Evolutionary conservation across 164 flowering plant genomes (phyloP).

Genomic region (Buxus sempervirens): DNA sequence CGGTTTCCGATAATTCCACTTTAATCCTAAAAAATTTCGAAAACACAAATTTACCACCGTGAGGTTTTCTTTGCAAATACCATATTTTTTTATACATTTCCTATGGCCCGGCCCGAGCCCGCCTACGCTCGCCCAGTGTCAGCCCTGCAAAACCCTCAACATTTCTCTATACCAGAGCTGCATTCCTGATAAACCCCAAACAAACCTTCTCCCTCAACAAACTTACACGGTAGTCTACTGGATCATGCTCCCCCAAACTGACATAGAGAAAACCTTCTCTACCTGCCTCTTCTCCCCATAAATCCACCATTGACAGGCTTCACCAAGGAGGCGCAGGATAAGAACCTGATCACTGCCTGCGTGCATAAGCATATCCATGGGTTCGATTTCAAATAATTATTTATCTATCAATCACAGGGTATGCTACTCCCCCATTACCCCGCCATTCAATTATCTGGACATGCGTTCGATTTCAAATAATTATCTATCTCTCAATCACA

Average conservation of each 20-base stretch:
- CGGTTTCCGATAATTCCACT: too few relatives aligned
- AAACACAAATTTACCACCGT: too few relatives aligned
- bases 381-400: conserved; percentile 12
- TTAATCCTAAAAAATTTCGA: too few relatives aligned
- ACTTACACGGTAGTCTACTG: too few relatives aligned
- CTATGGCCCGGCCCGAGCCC: too few relatives aligned
- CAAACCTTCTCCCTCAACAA: too few relatives aligned
- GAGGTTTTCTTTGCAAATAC: too few relatives aligned
- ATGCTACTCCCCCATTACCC: background rate
- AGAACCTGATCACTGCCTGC: background rate
- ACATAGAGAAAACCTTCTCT: background rate
- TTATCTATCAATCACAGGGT: conserved; percentile 19
- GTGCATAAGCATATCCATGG: conserved; percentile 3
- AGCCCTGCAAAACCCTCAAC: too few relatives aligned
- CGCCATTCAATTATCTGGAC: background rate
- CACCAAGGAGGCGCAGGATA: background rate
- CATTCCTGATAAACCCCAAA: too few relatives aligned
- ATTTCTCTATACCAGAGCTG: too few relatives aligned
- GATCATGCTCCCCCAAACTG: background rate
- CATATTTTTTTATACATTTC: too few relatives aligned
- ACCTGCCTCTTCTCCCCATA: background rate
- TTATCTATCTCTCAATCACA: conserved; percentile 14
- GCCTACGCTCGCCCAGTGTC: too few relatives aligned
- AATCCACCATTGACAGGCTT: background rate
- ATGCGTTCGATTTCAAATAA: conserved; percentile 16